These are phyloP conservation scores for Stylosanthes scabra DNA, from an alignment of 331 rosid genomes.

Conservation along the genomic window DNA sequence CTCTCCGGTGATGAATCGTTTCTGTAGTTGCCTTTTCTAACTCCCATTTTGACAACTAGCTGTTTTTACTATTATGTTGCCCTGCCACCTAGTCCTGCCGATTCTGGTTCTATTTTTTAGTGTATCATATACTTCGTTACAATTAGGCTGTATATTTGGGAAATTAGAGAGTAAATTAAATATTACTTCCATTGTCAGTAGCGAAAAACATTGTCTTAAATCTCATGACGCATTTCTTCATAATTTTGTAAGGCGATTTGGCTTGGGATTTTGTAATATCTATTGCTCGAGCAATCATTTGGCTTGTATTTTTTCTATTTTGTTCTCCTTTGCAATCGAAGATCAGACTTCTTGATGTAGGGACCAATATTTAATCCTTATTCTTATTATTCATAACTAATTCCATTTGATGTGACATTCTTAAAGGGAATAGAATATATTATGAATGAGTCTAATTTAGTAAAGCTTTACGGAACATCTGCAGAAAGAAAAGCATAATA, in stretches of 20 bases:
- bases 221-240: constrained; percentile 15
- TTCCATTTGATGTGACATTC: too few relatives aligned
- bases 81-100: constrained; percentile 29
- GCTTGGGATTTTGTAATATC: constrained; percentile 36
- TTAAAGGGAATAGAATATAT: too few relatives aligned
- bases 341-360: too few relatives aligned
- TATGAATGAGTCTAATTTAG: too few relatives aligned
- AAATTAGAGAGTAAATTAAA: constrained; percentile 37
- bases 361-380: too few relatives aligned
- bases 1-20: constrained; percentile 92
- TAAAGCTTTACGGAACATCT: too few relatives aligned
- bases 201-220: constrained; percentile 26
- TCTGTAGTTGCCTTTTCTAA: constrained; percentile 78
- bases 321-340: too few relatives aligned
- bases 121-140: constrained; percentile 42
- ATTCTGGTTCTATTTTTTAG: constrained; percentile 25
- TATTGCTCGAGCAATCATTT: constrained; percentile 38
- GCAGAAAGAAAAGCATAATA: too few relatives aligned
- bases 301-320: background rate
- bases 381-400: too few relatives aligned
- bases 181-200: constrained; percentile 35
- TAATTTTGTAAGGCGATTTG: constrained; percentile 42
- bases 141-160: constrained; percentile 50
- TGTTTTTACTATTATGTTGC: constrained; percentile 37
- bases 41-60: constrained; percentile 61